Conservation (phyloP, 345 rosid genomes). For the Salix brachista region DNA sequence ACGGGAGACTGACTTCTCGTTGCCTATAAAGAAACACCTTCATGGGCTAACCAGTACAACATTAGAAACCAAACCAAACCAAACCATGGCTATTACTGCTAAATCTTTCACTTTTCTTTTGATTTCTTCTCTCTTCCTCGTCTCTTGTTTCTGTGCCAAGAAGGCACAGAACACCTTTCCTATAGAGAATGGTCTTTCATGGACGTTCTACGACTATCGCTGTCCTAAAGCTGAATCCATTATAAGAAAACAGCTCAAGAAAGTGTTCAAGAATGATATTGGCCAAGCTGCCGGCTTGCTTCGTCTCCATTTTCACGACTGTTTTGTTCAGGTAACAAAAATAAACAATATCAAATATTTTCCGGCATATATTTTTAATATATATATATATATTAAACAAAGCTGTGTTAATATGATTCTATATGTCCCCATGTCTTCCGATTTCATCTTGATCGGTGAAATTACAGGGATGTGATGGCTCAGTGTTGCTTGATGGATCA, state of each 20-base stretch:
- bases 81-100: constrained; percentile 5
- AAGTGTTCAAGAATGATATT: constrained; percentile 57
- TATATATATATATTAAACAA: too few relatives aligned
- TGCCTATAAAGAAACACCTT: not conserved
- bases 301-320: constrained; percentile 88
- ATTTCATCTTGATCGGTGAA: too few relatives aligned
- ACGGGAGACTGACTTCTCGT: not conserved
- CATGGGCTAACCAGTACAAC: not conserved
- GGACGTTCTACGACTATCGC: constrained; percentile 50
- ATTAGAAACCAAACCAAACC: not conserved
- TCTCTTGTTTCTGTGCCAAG: constrained; percentile 2
- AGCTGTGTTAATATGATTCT: too few relatives aligned
- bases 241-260: constrained; percentile 50
- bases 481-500: constrained; percentile 78
- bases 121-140: constrained; percentile 14
- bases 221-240: constrained; percentile 69
- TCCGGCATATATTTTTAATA: too few relatives aligned
- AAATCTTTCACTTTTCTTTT: constrained; percentile 7
- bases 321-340: constrained; percentile 71
- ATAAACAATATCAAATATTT: not conserved
- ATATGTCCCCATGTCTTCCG: too few relatives aligned
- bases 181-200: constrained; percentile 54
- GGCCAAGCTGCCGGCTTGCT: constrained; percentile 90
- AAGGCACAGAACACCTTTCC: constrained; percentile 30
- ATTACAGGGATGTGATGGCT: constrained; percentile 78